Evolutionary conservation across 164 flowering plant species (phyloP), one percentile per base, ranked within the genome.

Genomic region (Aristolochia contorta): DNA sequence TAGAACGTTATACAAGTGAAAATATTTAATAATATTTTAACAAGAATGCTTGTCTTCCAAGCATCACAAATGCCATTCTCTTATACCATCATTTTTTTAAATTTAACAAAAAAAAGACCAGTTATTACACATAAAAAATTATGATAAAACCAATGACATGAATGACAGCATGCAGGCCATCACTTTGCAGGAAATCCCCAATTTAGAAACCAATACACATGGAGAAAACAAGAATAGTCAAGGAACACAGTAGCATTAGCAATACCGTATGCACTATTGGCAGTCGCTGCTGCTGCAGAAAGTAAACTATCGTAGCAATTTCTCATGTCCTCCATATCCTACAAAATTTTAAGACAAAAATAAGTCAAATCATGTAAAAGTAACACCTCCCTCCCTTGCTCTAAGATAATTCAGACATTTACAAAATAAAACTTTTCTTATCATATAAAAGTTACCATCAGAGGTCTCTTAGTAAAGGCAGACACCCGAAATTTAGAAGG

Each of bases 291-390:
- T 49, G 98, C 96, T 16, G 93, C 98, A 55, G 96, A 81, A 61
- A 89, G 88, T 58, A 93, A 78, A 77, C 83, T 78, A 69, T 89
- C 98, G 69, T 89, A 93, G 79, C 96, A 93, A 60, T 80, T 76
- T 75, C 83, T 83, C 89, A 93, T 89, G 52, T 82, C 84, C 72
- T 81, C 84, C 92, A 92, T 87, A 49, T 89, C 96, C 98, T 92
- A 72, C 69, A 73, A 73, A 71, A 56, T 1, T 24, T 20, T 37
- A 3, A 10, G 43, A 37, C 12, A 37, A 37, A 37, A 37, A 49
- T 16, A 49, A 49, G 6, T 5, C 53, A 49, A 49, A 18, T 49
- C 22, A 5, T 18, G 22, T 49, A 6, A 18, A 18, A 49, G n/a
- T 18, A 49, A 49, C 8, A 1, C 1, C 7, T 2, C 43, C 9